Base-by-base conservation (phyloP, 1,284 basidiomycete genomes). In the Amylostereum chailletii region DNA sequence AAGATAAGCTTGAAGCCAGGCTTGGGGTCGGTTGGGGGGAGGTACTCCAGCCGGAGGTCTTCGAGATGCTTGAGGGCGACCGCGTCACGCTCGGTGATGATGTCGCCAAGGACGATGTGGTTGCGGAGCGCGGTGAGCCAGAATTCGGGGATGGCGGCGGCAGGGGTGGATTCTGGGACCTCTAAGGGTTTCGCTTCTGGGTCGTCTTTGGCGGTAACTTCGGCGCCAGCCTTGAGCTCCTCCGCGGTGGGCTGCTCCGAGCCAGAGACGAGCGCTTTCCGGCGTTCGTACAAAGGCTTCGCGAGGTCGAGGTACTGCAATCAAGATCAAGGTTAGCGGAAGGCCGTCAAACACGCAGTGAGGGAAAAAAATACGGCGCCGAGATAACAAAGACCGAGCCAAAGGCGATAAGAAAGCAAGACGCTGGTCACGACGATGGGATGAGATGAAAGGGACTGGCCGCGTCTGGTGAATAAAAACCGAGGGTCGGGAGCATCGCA, bases 71-170 rank as follows among this genome's bases (percentile, higher is more conserved):
- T 82, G 60, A 86, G 73, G 6, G 83, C 90, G 51, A 72, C 84
- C 55, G 86, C 90, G 66, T 98, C 95, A 49, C 86, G 83, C 63
- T 97, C 94, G 34, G 91, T 96, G 74, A 98, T 94, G 62, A 94
- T 76, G 50, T 94, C 92, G 44, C 81, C 78, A 49, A 98, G 77
- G 47, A 83, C 90, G 52, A 87, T 69, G 67, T 97, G 92, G 70
- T 96, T 98, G 61, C 90, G 85, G 56, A 98, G 79, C 1, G 93
- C 92, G 1, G 95, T 98, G 60, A 97, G 83, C 95, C 95, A 99
- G 77, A 98, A 98, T 63, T 96, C 87, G 53, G 94, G 91, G 61
- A 99, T 93, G 56, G 87, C 86, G 56, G 75, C 70, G 3, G 71
- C 56, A 1, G 55, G 62, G 59, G 62, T 64, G 41, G 49, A 55